Evolutionary conservation across 306 rosid genomes (phyloP).

Genomic region (Argentina anserina): DNA sequence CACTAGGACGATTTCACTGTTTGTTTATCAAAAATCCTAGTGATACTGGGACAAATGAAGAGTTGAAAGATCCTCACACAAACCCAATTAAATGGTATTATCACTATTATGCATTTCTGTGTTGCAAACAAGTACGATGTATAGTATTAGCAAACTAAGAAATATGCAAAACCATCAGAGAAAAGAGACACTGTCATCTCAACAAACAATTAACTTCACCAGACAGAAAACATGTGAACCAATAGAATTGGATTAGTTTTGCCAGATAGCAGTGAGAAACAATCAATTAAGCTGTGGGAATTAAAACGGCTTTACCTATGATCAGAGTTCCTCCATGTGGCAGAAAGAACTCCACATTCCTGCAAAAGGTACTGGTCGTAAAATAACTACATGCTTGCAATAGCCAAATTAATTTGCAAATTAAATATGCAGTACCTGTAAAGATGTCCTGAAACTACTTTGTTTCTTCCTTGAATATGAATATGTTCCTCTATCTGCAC

Average conservation of each 20-base stretch:
- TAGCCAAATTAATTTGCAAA: constrained; percentile 17
- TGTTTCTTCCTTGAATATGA: constrained; percentile 33
- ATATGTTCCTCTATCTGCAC: constrained; percentile 40
- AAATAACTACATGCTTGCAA: not conserved
- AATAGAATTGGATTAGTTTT: not conserved
- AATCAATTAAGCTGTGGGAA: not conserved
- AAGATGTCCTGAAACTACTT: constrained; percentile 25
- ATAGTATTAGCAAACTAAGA: not conserved
- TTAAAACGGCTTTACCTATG: constrained; percentile 40
- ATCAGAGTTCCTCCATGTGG: constrained; percentile 41
- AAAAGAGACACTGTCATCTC: not conserved
- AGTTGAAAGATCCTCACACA: not conserved
- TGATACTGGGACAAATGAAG: not conserved
- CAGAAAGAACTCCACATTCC: constrained; percentile 54
- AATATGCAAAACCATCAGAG: not conserved
- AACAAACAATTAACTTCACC: not conserved
- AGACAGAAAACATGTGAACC: constrained; percentile 1
- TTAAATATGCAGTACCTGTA: constrained; percentile 33
- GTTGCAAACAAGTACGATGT: not conserved
- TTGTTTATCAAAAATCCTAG: not conserved
- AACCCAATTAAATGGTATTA: not conserved
- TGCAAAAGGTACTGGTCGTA: constrained; percentile 34
- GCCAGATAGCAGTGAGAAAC: not conserved
- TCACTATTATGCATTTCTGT: not conserved
- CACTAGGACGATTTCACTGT: not conserved